Evolutionary conservation across 2,329 filamentous ascomycete species (phyloP).

Genomic region (Trichoderma endophyticum): DNA sequence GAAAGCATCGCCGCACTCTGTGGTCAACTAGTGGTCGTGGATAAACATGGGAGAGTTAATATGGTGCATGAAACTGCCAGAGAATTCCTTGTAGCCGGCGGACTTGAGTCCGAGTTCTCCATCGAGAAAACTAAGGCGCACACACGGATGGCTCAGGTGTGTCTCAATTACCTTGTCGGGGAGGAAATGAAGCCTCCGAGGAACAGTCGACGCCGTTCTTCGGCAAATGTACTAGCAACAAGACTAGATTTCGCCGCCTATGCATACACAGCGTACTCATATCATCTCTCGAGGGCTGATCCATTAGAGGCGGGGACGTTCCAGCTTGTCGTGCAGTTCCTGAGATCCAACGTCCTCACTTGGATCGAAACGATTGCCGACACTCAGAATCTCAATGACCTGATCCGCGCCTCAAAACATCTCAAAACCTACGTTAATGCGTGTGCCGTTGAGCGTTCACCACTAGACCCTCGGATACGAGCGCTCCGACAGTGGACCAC

Average conservation of each 20-base stretch:
- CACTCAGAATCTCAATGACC: not conserved
- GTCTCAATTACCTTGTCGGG: slow-evolving; percentile 33
- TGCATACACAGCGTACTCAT: slow-evolving; percentile 32
- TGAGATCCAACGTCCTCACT: slow-evolving; percentile 33
- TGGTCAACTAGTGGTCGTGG: slow-evolving; percentile 24
- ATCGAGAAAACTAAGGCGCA: slow-evolving; percentile 30
- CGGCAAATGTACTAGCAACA: slow-evolving; percentile 9
- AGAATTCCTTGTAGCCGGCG: slow-evolving; percentile 28
- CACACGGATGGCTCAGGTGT: slow-evolving; percentile 33
- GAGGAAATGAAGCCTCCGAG: slow-evolving; percentile 36
- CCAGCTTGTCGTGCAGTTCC: slow-evolving; percentile 28
- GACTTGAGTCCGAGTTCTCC: slow-evolving; percentile 27
- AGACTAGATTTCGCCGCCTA: slow-evolving; percentile 27
- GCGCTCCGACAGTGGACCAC: slow-evolving; percentile 28
- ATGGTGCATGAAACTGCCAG: slow-evolving; percentile 40
- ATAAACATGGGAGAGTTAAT: slow-evolving; percentile 31
- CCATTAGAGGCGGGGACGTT: slow-evolving; percentile 24
- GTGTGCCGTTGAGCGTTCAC: slow-evolving; percentile 22
- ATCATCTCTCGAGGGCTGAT: slow-evolving; percentile 33
- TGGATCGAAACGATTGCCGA: slow-evolving; percentile 34
- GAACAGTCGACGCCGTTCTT: slow-evolving; percentile 19
- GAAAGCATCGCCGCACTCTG: too few relatives aligned
- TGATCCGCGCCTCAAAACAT: slow-evolving; percentile 7
- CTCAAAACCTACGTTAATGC: slow-evolving; percentile 24
- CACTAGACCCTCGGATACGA: slow-evolving; percentile 21